These are phyloP conservation scores for Delonix regia DNA, from an alignment of 306 rosid species.

Conservation along the genomic window DNA sequence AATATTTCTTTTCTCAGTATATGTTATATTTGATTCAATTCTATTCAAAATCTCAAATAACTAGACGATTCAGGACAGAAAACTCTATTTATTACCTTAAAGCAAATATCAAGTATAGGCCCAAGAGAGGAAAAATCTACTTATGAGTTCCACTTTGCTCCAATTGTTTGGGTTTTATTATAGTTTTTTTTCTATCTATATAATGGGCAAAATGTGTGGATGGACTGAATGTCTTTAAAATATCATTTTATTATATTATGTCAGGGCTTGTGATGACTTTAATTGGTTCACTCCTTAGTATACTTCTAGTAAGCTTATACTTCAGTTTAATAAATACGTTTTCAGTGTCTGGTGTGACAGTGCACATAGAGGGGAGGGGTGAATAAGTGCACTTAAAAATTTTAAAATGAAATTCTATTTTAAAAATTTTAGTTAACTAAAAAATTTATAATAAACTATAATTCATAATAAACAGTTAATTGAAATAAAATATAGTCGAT, in stretches of 20 bases:
- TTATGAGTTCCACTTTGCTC: too few species aligned
- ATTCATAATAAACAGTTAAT: too few species aligned
- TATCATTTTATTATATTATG: conserved; percentile 29
- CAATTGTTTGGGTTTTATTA: neutral
- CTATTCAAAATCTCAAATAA: neutral
- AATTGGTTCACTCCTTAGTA: conserved; percentile 71
- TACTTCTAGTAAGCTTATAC: conserved; percentile 61
- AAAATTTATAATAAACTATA: too few species aligned
- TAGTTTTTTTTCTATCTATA: too few species aligned
- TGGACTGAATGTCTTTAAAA: neutral
- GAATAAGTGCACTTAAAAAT: too few species aligned
- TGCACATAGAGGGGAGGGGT: too few species aligned
- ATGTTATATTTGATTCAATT: neutral
- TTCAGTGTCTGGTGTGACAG: too few species aligned
- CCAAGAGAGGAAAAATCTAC: neutral
- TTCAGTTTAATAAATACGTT: conserved; percentile 22
- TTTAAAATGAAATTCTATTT: too few species aligned
- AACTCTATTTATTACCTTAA: neutral
- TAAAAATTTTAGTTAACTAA: too few species aligned
- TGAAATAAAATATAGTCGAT: too few species aligned
- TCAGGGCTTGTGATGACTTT: conserved; percentile 87
- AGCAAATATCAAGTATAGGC: neutral
- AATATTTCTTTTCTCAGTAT: too few species aligned
- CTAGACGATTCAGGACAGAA: neutral
- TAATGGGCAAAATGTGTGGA: neutral